Base-by-base conservation (phyloP, 2,329 filamentous ascomycete genomes). In the Claviceps sorghi region DNA sequence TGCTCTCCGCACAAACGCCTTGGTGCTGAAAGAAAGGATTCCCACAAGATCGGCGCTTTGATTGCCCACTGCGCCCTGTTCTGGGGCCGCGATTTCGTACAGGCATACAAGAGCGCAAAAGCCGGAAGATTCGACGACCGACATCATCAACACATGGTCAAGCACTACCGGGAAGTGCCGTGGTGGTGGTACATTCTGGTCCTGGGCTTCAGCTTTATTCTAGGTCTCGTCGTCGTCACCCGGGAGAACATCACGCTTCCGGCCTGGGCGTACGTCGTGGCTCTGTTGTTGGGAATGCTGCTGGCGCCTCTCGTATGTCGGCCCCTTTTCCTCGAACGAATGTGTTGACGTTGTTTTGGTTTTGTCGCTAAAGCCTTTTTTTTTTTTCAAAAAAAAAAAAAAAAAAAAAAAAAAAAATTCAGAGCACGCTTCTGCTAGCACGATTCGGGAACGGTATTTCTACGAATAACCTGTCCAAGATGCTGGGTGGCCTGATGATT, bases 11-110 rank as follows among this genome's bases (percentile, higher is more conserved):
- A 36, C 11, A 36, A 13, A 13, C 34, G 34, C 2, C 3, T 13
- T 36, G 10, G 43, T 7, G 15, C 43, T 15, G 32, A 38, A 38
- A 15, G 21, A 17, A 41, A 36, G 19, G 2, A 17, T 17, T 4
- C n/a, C 4, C 3, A 29, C 2, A 53, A 75, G 70, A 80, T 80
- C 48, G 77, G 77, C 2, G 78, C 77, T 5, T 60, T 80, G 26
- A 65, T 79, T 30, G 60, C 68, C 2, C 77, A 80, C 55, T 73
- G 70, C 55, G 53, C 74, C 49, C 60, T 79, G 5, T 80, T 81
- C 58, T 80, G 75, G 74, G 74, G 77, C 3, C 67, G 67, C 4
- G 78, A 80, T 53, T 67, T 79, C n/a, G 47, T 65, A 3, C 58
- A 58, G 7, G 66, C 77, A 0, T 78, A 68, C 61, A 73, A 63